Evolutionary conservation across 768 basidiomycete species (phyloP), one percentile per base, ranked within the genome.

Genomic region (Leccinellum luteum): DNA sequence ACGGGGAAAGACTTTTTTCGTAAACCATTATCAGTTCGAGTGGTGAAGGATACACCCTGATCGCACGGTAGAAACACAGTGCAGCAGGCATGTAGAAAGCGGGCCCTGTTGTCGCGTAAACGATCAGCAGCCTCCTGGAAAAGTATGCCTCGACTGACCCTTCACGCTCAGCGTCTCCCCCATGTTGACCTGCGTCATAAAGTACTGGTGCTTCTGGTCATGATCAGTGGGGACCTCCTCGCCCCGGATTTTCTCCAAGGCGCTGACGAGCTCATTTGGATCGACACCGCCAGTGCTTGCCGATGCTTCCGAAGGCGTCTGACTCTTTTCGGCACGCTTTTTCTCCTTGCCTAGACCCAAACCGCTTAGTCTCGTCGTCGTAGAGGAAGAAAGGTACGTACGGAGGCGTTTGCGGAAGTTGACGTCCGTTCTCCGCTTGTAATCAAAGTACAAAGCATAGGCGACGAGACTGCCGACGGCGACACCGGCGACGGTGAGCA

Each of bases 1-100:
- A 80, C 27, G 83, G 81, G 3, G 92, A 90, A 30, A 96, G 85
- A 32, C 93, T 94, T 75, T 90, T 89, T 75, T 98, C 87, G 68
- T 97, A 96, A 60, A 98, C 95, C 73, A 89, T 85, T 66, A 99
- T 89, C 64, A 98, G 84, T 73, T 98, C 97, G 31, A 93, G 85
- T 1, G 95, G 93, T 30, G 90, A 85, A 51, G 97, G 97, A 76
- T 99, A 99, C 34, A 97, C 94, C 54, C 89, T 81, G 57, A 98
- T 85, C 1, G 94, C 95, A 51, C 93, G 84, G 82, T 87, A 99
- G 83, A 98, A 98, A 43, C 86, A 84, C 69, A 92, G 73, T 43
- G 97, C 95, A 19, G 95, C 87, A 12, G 86, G 81, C 27, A 98
- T 79, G 68, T 88, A 76, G 74, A 86, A 88, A 27, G 80, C 73